Base-by-base conservation (phyloP, 306 rosid genomes). In the Betula pendula region DNA sequence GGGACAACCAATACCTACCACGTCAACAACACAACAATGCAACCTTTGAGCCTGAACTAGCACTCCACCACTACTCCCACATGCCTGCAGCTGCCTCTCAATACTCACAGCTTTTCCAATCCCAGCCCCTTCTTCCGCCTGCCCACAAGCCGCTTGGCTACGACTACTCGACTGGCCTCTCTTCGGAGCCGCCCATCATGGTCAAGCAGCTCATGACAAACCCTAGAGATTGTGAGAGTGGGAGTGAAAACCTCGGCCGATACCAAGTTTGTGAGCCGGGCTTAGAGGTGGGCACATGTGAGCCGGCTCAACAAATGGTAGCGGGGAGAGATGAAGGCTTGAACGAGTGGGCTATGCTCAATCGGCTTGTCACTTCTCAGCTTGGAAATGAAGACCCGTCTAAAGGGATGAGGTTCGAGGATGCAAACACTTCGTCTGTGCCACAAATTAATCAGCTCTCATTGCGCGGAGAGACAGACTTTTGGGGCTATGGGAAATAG, bases 401-500 rank as follows among this genome's bases (percentile, higher is more conserved):
- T 53, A 88, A 93, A 77, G 91, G 71, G 43, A 84, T 82, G 2
- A 85, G 91, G 74, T 89, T 80, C 77, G 92, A 85, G 59, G 87
- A 84, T 49, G 78, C 77, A 72, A 85, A 84, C 52, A 81, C 85
- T 24, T 80, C 80, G 2, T 75, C 88, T 9, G 87, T 70, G 6
- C 77, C 83, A 43, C 94, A 83, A 48, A 86, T 92, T 62, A 89
- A 89, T 58, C 94, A 84, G 24, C 93, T 84, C 48, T 81, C 97
- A 0, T 80, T 94, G 81, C 73, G 97, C 22, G 97, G 92, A 58
- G 98, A 92, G 79, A 92, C 86, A 93, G 92, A 94, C 76, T 89
- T 94, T 76, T 94, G 97, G 98, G 92, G 91, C 27, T 92, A 90
- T 49, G 91, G 80, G 13, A 94, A 94, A 66, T 87, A 89, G 76